A percentile compares a stretch with the other conserved stretches of the same genome.
Conservation (phyloP, 208 protist genomes). For the Trypanosoma avium region DNA sequence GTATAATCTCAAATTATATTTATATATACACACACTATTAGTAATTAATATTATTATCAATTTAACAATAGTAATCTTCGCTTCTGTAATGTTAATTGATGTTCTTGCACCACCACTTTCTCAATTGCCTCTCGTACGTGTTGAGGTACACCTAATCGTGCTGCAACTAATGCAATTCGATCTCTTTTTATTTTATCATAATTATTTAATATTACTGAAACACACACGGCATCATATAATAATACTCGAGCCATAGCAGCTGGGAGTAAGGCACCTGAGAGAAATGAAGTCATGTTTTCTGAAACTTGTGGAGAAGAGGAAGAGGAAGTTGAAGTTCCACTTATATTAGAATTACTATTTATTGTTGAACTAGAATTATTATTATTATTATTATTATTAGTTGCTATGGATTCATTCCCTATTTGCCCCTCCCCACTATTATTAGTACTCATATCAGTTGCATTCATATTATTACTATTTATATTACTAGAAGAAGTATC, state of each 20-base stretch:
- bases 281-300: constrained; percentile 40
- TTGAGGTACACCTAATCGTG: constrained; percentile 56
- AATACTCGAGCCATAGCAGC: constrained; percentile 50
- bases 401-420: no score
- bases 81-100: constrained; percentile 52
- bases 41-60: constrained; percentile 21
- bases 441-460: no score
- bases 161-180: constrained; percentile 52
- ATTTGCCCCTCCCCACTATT: no score
- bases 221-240: constrained; percentile 68
- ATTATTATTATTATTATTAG: constrained; percentile 8
- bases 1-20: no score
- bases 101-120: constrained; percentile 56
- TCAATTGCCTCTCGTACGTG: constrained; percentile 69
- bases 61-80: constrained; percentile 41
- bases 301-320: neutral
- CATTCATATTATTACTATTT: no score
- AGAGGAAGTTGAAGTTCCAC: no score
- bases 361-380: constrained; percentile 1
- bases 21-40: no score
- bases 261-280: constrained; percentile 47
- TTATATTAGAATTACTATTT: constrained; percentile 11
- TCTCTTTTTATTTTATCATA: constrained; percentile 54
- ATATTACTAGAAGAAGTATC: no score
- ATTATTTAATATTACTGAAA: constrained; percentile 52